These are phyloP conservation scores for Achlya hypogyna DNA, from an alignment of 352 stramenopile species.

Conservation along the genomic window DNA sequence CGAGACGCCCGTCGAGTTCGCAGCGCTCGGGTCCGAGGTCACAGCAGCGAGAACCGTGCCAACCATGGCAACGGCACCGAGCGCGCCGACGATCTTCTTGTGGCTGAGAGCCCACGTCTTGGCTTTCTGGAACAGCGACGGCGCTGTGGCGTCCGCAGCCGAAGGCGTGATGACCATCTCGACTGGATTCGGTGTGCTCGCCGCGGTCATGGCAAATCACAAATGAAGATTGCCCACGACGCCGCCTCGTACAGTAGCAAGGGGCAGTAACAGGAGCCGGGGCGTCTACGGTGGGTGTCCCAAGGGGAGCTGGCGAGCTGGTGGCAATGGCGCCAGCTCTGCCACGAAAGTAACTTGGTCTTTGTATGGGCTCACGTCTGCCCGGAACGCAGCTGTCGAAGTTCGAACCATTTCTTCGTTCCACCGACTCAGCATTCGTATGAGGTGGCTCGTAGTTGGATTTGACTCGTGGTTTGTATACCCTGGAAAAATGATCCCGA, in stretches of 20 bases:
- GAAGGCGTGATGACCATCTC: background rate
- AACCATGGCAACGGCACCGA: conserved; percentile 6
- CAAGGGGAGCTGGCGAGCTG: background rate
- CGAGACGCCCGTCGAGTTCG: background rate
- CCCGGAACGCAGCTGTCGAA: background rate
- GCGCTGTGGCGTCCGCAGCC: background rate
- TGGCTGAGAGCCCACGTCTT: background rate
- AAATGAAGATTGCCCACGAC: background rate
- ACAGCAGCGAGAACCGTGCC: conserved; percentile 1
- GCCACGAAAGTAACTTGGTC: background rate
- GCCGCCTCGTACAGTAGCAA: background rate
- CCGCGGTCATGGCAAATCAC: background rate
- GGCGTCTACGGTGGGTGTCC: background rate
- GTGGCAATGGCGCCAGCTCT: background rate
- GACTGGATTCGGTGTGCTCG: background rate
- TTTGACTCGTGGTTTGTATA: background rate
- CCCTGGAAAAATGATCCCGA: background rate
- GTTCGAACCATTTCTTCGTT: background rate
- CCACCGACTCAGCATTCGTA: background rate
- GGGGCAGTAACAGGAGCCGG: background rate
- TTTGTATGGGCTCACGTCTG: background rate
- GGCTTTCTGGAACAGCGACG: background rate
- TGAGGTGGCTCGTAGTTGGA: background rate
- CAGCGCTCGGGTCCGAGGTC: background rate
- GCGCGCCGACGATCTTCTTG: background rate